These are phyloP conservation scores for Fusarium albosuccineum DNA, from an alignment of 2,329 filamentous ascomycete species.

Conservation along the genomic window DNA sequence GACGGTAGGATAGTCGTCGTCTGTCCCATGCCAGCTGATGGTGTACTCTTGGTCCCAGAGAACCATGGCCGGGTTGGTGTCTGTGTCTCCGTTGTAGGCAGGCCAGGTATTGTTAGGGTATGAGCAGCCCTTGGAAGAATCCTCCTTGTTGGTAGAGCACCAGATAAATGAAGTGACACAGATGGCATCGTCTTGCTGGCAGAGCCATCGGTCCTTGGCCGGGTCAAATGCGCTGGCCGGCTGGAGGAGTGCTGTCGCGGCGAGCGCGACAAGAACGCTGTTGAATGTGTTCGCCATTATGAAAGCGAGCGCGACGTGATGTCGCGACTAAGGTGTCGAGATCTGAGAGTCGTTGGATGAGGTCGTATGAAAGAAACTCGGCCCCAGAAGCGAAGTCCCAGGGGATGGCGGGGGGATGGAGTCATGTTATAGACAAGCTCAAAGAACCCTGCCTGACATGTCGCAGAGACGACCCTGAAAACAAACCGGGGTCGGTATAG, in stretches of 20 bases:
- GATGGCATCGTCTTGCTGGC: constrained; percentile 26
- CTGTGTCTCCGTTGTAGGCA: constrained; percentile 6
- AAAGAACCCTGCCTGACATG: no score
- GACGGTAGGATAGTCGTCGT: constrained; percentile 26
- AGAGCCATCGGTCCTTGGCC: constrained; percentile 30
- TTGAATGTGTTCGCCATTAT: constrained; percentile 8
- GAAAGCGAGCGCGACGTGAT: not conserved
- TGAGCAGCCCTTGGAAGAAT: constrained; percentile 20
- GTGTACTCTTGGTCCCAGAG: constrained; percentile 33
- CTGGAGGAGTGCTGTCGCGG: constrained; percentile 3
- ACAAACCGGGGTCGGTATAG: no score
- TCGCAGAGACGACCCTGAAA: no score
- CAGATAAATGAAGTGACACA: constrained; percentile 39
- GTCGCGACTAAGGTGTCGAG: not conserved
- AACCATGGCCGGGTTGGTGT: constrained; percentile 28
- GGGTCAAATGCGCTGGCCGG: constrained; percentile 17
- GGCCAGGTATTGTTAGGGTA: constrained; percentile 25
- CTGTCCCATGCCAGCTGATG: constrained; percentile 32
- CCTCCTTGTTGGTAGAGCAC: constrained; percentile 32
- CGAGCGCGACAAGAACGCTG: constrained; percentile 11
- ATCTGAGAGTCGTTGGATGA: not conserved
- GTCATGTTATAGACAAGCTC: no score
- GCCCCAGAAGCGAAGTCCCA: not conserved
- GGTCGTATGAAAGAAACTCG: not conserved
- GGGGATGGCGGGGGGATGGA: no score